Conservation (phyloP, 2,329 filamentous ascomycete genomes). For the Diaporthe sp. region DNA sequence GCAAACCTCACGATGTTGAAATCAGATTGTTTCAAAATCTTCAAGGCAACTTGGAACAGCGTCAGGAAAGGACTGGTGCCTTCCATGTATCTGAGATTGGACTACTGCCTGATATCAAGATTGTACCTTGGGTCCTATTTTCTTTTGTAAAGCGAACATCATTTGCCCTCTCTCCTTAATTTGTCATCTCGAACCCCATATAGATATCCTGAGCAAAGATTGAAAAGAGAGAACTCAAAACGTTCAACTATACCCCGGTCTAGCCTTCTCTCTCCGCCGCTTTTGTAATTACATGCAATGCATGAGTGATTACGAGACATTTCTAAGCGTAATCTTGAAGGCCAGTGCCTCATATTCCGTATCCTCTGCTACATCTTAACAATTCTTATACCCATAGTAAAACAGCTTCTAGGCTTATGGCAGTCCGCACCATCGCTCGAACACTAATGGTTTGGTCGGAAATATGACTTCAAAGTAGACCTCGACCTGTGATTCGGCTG, state of each 20-base stretch:
- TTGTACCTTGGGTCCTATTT: neutral
- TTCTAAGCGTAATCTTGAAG: no score
- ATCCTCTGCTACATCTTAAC: no score
- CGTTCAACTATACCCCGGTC: neutral
- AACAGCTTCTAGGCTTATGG: no score
- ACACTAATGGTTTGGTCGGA: no score
- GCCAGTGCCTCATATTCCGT: no score
- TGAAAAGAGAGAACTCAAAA: neutral
- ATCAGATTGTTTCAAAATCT: neutral
- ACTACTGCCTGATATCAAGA: neutral
- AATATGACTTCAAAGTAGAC: no score
- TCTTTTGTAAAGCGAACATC: neutral
- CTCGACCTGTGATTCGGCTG: no score
- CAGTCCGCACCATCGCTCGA: no score
- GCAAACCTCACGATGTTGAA: neutral
- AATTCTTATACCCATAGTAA: no score
- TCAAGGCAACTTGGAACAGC: neutral
- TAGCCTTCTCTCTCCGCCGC: neutral
- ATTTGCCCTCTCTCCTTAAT: neutral
- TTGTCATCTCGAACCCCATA: neutral
- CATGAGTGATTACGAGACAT: no score
- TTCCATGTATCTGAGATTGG: neutral
- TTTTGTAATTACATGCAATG: no score
- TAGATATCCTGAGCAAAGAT: neutral
- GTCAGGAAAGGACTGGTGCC: neutral